Percentiles rank a stretch among this genome's conserved stretches.
These are phyloP conservation scores for Salisapilia sapeloensis DNA, from an alignment of 352 stramenopile species.

Conservation along the genomic window DNA sequence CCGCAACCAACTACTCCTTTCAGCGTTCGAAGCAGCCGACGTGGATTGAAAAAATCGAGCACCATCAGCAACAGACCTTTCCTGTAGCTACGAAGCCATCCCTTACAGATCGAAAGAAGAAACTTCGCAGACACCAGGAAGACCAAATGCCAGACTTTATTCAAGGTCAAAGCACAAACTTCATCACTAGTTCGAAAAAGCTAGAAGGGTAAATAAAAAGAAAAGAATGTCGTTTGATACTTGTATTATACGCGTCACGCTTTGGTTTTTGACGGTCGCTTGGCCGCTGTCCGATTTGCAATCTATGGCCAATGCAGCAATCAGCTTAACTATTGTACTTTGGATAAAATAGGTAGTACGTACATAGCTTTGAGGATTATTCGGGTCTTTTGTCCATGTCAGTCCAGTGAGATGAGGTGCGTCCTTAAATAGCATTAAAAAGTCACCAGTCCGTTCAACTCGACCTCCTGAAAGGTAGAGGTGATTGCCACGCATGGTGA, in stretches of 20 bases:
- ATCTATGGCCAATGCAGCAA: conserved; percentile 13
- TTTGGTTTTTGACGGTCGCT: conserved; percentile 26
- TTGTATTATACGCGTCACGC: conserved; percentile 1
- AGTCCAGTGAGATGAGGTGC: conserved; percentile 64
- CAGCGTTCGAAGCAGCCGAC: conserved; percentile 19
- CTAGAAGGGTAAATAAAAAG: too few species aligned
- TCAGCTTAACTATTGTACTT: neutral
- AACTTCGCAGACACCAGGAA: conserved; percentile 9
- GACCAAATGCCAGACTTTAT: conserved; percentile 21
- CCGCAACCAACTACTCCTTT: conserved; percentile 33
- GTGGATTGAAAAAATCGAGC: conserved; percentile 62
- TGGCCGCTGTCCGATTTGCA: conserved; percentile 28
- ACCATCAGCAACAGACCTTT: conserved; percentile 18
- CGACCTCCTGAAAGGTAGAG: conserved; percentile 70
- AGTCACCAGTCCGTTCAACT: conserved; percentile 72
- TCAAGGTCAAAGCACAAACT: conserved; percentile 19
- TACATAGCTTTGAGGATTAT: conserved; percentile 48
- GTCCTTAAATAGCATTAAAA: conserved; percentile 78
- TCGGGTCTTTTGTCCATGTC: conserved; percentile 67
- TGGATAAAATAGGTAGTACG: conserved; percentile 1
- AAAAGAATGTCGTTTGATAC: too few species aligned
- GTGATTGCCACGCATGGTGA: conserved; percentile 62
- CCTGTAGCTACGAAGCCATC: conserved; percentile 10
- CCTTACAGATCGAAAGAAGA: neutral
- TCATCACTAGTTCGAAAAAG: too few species aligned